A percentile compares a stretch with the other conserved stretches of the same genome.
phyloP scores from a whole-genome alignment of 768 basidiomycete genomes.

The Dacryopinax spathularia region DNA sequence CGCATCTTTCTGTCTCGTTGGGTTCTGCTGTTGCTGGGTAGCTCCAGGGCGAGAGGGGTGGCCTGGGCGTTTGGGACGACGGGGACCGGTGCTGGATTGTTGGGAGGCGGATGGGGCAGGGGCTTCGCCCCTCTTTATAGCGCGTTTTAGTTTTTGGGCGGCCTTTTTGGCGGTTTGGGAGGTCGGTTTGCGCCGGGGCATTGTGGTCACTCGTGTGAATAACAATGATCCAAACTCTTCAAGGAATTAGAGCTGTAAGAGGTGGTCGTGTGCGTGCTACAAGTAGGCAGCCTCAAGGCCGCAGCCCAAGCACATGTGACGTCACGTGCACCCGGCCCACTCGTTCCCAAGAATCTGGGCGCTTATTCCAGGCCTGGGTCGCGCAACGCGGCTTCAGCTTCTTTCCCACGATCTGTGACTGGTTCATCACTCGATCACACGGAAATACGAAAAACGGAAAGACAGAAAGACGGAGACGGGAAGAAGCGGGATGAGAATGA shows the following conservation, averaged over 20 bases:
- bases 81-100: constrained; percentile 1
- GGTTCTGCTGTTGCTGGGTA: neutral
- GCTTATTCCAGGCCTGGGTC: too few species aligned
- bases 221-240: too few species aligned
- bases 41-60: neutral
- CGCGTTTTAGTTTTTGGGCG: constrained; percentile 63
- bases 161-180: constrained; percentile 58
- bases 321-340: too few species aligned
- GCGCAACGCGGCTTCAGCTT: too few species aligned
- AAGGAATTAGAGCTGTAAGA: neutral
- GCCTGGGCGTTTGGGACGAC: neutral
- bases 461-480: too few species aligned
- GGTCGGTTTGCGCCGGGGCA: constrained; percentile 32
- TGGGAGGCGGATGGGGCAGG: constrained; percentile 7
- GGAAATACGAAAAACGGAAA: too few species aligned
- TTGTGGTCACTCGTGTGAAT: too few species aligned
- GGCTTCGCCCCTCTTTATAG: constrained; percentile 64
- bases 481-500: too few species aligned
- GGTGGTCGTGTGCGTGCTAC: neutral
- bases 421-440: too few species aligned
- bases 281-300: neutral
- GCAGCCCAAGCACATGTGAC: too few species aligned
- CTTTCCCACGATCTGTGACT: too few species aligned
- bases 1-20: constrained; percentile 9
- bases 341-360: too few species aligned